These are phyloP conservation scores for Debaryomycetaceae sp. DNA, from an alignment of 1,139 yeast genomes.

Conservation along the genomic window DNA sequence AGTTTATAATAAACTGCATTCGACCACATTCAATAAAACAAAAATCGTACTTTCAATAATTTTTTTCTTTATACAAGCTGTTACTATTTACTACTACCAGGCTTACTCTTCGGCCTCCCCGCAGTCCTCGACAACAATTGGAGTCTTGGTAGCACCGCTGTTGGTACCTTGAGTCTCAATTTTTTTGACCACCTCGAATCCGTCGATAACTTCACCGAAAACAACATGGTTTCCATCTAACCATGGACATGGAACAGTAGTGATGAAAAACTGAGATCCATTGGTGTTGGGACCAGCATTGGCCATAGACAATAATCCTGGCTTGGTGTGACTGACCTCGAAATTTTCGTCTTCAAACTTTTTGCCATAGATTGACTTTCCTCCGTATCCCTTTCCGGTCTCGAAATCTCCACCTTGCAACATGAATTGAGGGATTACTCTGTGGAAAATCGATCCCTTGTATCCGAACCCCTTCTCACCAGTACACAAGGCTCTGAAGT, in stretches of 20 bases:
- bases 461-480: slow-evolving; percentile 96
- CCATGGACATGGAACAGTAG: slow-evolving; percentile 44
- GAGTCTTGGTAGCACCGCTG: slow-evolving; percentile 25
- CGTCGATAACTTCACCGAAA: slow-evolving; percentile 41
- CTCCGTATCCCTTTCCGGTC: slow-evolving; percentile 41
- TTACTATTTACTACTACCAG: not conserved
- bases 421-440: slow-evolving; percentile 43
- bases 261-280: slow-evolving; percentile 42
- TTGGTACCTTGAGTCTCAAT: slow-evolving; percentile 34
- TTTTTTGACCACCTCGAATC: slow-evolving; percentile 36
- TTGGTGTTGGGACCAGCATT: slow-evolving; percentile 44
- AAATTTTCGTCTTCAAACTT: slow-evolving; percentile 41
- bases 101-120: slow-evolving; percentile 24
- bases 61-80: not conserved
- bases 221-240: slow-evolving; percentile 43
- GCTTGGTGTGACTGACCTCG: slow-evolving; percentile 29
- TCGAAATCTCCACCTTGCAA: slow-evolving; percentile 45
- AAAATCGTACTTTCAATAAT: not conserved
- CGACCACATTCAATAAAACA: not conserved
- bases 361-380: slow-evolving; percentile 37
- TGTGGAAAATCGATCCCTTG: slow-evolving; percentile 62
- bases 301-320: slow-evolving; percentile 42
- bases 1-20: not conserved
- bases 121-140: slow-evolving; percentile 37
- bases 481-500: slow-evolving; percentile 91